Evolutionary conservation across 768 basidiomycete genomes (phyloP).

Genomic region (Suillus decipiens): DNA sequence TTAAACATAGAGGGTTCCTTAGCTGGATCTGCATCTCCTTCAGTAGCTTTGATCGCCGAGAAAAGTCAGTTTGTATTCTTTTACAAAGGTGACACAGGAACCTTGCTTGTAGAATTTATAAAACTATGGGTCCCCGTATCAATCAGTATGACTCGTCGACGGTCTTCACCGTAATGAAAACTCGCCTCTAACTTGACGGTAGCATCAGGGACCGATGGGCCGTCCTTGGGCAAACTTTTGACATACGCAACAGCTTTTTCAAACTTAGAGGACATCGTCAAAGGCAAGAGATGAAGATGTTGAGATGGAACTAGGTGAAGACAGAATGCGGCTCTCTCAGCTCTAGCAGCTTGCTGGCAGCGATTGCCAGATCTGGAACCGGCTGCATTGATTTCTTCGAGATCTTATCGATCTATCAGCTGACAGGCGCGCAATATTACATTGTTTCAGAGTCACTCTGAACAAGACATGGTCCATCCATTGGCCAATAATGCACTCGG

Average conservation of each 20-base stretch:
- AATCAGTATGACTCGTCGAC: conserved; percentile 1
- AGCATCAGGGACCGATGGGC: conserved; percentile 56
- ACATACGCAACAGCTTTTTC: conserved; percentile 74
- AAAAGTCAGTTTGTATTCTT: conserved; percentile 2
- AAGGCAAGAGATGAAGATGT: conserved; percentile 16
- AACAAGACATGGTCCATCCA: not conserved
- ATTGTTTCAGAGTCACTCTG: not conserved
- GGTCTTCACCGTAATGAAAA: conserved; percentile 6
- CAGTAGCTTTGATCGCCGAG: conserved; percentile 52
- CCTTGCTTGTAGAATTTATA: conserved; percentile 96
- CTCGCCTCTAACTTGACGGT: conserved; percentile 3
- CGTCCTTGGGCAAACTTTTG: conserved; percentile 67
- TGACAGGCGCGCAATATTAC: not conserved
- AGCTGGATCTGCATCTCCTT: conserved; percentile 71
- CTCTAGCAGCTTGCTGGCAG: not conserved
- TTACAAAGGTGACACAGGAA: conserved; percentile 28
- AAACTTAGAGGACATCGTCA: conserved; percentile 73
- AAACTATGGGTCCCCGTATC: conserved; percentile 57
- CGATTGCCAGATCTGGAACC: conserved; percentile 4
- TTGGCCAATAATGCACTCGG: conserved; percentile 2
- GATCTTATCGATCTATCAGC: not conserved
- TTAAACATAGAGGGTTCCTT: conserved; percentile 66
- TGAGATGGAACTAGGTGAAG: not conserved
- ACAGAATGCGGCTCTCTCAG: not conserved
- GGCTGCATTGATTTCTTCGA: not conserved